Base-by-base conservation (phyloP, 2,329 filamentous ascomycete species). In the Nemania sp. region DNA sequence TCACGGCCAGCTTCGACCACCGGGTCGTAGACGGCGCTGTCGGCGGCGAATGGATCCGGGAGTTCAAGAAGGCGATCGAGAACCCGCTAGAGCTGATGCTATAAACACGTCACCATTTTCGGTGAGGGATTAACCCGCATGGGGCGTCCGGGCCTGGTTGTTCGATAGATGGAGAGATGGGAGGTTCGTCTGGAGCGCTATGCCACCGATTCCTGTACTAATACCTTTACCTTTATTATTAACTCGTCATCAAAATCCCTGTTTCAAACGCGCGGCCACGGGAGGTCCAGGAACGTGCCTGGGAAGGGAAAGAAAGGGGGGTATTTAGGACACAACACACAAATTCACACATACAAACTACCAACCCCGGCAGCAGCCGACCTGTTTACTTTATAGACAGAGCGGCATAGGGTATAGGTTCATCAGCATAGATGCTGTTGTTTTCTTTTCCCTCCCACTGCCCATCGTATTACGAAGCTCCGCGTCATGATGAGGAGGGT, bases 1-100 rank as follows among this genome's bases (percentile, higher is more conserved):
- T 99, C 55, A 97, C 92, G 33, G 93, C 80, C 69, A 95, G 90
- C 81, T 99, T 99, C 73, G 94, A 99, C 80, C 94, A 99, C 86
- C 96, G 96, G 84, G 92, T 97, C 45, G 87, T 99, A 11, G 94
- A 99, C 72, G 94, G 94, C 61, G 94, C 92, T 34, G 90, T 97
- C 54, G 95, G 94, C 70, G 94, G 88, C 55, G 94, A 99, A 76
- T 99, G 93, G 86, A 91, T 99, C 76, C 86, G 84, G 75, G 94
- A 95, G 80, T 80, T 99, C 74, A 99, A 99, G 89, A 93, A 92
- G 83, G 90, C 91, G 48, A 80, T 99, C 57, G 94, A 99, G 86
- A 97, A 96, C 83, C 94, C 94, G 64, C 82, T 99, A 65, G 90
- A 96, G 80, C 82, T 99, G 65, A 80, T 99, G 73, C 82, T 99